A percentile compares a stretch with the other conserved stretches of the same genome.
Conservation (phyloP, 108 stramenopile genomes). For the Schizochytrium sp. region DNA sequence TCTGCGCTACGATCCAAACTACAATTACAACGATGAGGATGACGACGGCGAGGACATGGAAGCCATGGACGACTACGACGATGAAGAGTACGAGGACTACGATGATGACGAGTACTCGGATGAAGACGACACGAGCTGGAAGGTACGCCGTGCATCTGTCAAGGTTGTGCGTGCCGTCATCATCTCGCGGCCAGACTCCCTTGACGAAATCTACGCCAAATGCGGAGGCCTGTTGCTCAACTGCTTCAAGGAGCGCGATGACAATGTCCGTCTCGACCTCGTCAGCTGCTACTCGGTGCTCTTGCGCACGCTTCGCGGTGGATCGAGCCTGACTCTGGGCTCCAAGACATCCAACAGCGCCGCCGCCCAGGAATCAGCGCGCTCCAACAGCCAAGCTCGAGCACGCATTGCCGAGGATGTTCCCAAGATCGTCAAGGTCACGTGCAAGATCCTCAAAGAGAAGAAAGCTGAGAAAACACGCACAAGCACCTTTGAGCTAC, state of each 20-base stretch:
- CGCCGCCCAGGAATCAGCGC: background rate
- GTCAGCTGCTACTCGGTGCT: slow-evolving; percentile 74
- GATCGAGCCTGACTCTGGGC: background rate
- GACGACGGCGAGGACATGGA: slow-evolving; percentile 43
- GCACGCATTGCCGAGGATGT: slow-evolving; percentile 22
- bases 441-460: slow-evolving; percentile 43
- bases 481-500: slow-evolving; percentile 57
- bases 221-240: slow-evolving; percentile 63
- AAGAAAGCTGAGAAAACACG: slow-evolving; percentile 68
- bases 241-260: slow-evolving; percentile 92
- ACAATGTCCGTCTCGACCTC: slow-evolving; percentile 89
- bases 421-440: background rate
- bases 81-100: slow-evolving; percentile 44
- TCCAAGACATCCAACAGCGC: background rate
- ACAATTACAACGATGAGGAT: slow-evolving; percentile 79
- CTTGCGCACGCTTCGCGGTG: slow-evolving; percentile 49
- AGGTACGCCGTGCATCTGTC: slow-evolving; percentile 78
- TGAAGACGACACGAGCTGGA: slow-evolving; percentile 95
- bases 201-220: slow-evolving; percentile 31
- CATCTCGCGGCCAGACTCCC: slow-evolving; percentile 28
- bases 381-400: background rate
- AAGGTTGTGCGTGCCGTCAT: slow-evolving; percentile 43
- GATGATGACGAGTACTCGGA: slow-evolving; percentile 60
- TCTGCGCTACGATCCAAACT: slow-evolving; percentile 93
- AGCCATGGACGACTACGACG: slow-evolving; percentile 32